Evolutionary conservation across 2,329 filamentous ascomycete genomes (phyloP), one percentile per base, ranked within the genome.

Genomic region (Scedosporium aurantiacum): DNA sequence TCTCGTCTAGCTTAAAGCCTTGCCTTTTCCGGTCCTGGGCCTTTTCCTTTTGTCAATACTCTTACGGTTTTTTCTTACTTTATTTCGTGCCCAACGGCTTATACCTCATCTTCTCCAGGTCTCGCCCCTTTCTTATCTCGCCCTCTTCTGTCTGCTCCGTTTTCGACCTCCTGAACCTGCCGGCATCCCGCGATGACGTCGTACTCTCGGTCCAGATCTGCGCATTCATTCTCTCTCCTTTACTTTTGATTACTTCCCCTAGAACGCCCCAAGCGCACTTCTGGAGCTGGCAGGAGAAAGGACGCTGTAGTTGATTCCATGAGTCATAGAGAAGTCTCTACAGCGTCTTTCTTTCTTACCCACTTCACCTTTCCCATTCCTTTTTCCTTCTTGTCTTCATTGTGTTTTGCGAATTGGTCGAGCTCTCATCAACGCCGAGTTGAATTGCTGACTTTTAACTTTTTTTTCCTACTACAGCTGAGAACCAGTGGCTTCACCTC

Each of bases 401-500:
- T 12, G 12, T 32, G n/a, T 57, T 57, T 57, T 57, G 28, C 55
- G 12, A 57, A 41, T 25, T 57, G 7, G 18, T 25, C 18, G 16
- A 25, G 28, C 58, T 41, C 21, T 2, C 52, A 21, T 43, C 10
- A 16, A 21, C 40, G 12, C 40, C 37, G 16, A 37, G 27, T 7
- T 5, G 21, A 16, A 32, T 28, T 60, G 23, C 55, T 55, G 23
- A 45, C 60, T 12, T 54, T 37, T n/a, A n/a, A 28, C 8, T 60
- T 57, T 28, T 60, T 61, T 59, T 61, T 63, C 12, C n/a, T n/a
- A n/a, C n/a, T 43, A 70, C 69, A 97, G 94, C 92, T 70, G 94
- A 99, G 83, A 99, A 96, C 86, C 92, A 96, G 80, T 99, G 94
- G 94, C 89, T 99, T 64, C 94, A 99, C 81, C 85, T 99, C 70